Percentiles rank a stretch among this genome's conserved stretches.
These are phyloP conservation scores for Cercophora samala DNA, from an alignment of 495 filamentous ascomycete species.

Conservation along the genomic window DNA sequence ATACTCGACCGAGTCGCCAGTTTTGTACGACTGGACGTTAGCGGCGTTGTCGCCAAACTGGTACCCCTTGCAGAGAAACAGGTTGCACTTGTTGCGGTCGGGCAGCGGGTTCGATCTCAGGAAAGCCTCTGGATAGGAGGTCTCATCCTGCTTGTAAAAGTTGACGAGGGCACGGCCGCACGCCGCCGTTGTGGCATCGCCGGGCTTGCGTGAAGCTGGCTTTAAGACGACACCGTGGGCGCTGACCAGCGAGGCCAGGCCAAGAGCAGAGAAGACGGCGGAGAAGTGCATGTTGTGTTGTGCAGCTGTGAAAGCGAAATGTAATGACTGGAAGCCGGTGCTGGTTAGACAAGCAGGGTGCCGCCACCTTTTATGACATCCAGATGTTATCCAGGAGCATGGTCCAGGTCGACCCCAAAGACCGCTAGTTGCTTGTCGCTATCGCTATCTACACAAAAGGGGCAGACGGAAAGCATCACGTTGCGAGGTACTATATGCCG, in stretches of 20 bases:
- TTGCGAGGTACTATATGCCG: neutral
- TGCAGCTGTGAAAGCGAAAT: too few relatives aligned
- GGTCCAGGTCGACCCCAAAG: too few relatives aligned
- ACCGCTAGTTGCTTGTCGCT: neutral
- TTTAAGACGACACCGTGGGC: slow-evolving; percentile 62
- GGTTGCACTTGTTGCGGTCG: slow-evolving; percentile 56
- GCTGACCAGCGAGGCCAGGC: slow-evolving; percentile 51
- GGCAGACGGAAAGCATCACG: neutral
- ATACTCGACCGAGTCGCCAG: slow-evolving; percentile 59
- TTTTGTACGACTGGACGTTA: slow-evolving; percentile 58
- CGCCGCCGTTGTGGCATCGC: slow-evolving; percentile 54
- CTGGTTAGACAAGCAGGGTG: too few relatives aligned
- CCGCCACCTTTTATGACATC: neutral
- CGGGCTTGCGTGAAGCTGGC: slow-evolving; percentile 58
- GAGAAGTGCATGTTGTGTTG: slow-evolving; percentile 20
- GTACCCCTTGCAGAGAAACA: slow-evolving; percentile 69
- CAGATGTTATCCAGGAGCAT: neutral
- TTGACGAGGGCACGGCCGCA: slow-evolving; percentile 61
- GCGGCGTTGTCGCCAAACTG: slow-evolving; percentile 68
- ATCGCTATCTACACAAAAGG: neutral
- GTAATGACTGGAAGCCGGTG: too few relatives aligned
- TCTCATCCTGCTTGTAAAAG: slow-evolving; percentile 61
- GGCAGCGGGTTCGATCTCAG: slow-evolving; percentile 54
- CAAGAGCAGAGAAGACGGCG: slow-evolving; percentile 35
- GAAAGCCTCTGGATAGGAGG: slow-evolving; percentile 65